Percentiles rank a stretch among this genome's conserved stretches.
phyloP scores from a whole-genome alignment of 768 basidiomycete genomes.

The Suillus paluster region DNA sequence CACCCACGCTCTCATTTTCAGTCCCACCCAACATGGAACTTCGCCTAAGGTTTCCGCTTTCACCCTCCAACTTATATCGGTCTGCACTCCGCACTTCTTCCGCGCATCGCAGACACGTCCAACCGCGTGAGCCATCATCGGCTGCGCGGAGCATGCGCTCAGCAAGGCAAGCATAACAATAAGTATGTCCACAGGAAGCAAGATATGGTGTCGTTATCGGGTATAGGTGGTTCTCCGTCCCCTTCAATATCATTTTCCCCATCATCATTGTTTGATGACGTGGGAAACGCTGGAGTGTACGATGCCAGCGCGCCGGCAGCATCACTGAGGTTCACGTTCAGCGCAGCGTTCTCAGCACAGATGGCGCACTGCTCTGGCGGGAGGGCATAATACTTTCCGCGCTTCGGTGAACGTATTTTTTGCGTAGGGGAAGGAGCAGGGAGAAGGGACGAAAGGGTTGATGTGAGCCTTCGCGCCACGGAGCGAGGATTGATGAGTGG shows the following conservation, averaged over 20 bases:
- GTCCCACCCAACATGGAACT: conserved; percentile 31
- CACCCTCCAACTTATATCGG: conserved; percentile 37
- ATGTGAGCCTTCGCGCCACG: conserved; percentile 60
- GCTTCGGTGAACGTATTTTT: conserved; percentile 20
- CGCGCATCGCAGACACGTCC: conserved; percentile 87
- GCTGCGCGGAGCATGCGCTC: conserved; percentile 77
- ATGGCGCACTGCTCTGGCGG: conserved; percentile 85
- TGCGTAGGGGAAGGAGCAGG: conserved; percentile 32
- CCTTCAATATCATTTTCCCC: conserved; percentile 8
- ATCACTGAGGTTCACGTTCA: conserved; percentile 59
- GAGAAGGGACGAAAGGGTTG: conserved; percentile 37
- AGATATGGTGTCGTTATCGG: conserved; percentile 84
- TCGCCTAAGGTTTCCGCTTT: conserved; percentile 41
- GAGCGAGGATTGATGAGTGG: conserved; percentile 78
- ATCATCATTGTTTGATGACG: conserved; percentile 15
- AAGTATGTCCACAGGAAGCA: conserved; percentile 82
- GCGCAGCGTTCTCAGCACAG: conserved; percentile 78
- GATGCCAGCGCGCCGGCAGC: conserved; percentile 51
- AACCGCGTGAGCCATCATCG: conserved; percentile 63
- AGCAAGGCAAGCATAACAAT: conserved; percentile 94
- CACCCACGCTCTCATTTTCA: conserved; percentile 34
- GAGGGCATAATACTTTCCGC: conserved; percentile 73
- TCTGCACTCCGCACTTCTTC: conserved; percentile 67
- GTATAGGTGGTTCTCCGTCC: conserved; percentile 51
- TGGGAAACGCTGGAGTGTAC: conserved; percentile 27